Conservation (phyloP, 208 protist species). For the Trypanosoma melophagium region DNA sequence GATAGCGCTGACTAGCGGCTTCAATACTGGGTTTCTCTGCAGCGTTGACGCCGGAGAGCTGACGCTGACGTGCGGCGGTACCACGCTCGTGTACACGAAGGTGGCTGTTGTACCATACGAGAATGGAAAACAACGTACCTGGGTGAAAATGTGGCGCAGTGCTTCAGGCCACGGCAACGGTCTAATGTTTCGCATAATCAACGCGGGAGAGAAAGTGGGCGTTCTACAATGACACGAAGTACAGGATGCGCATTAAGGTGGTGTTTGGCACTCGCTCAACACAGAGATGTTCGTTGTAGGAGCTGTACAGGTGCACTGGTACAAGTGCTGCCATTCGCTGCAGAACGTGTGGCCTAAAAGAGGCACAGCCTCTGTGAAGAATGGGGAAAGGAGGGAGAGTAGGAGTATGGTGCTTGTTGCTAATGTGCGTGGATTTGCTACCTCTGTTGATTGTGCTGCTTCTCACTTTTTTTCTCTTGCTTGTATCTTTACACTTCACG, state of each 20-base stretch:
- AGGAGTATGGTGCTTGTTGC: neutral
- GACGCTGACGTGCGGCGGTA: constrained; percentile 41
- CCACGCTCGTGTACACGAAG: constrained; percentile 42
- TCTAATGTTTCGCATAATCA: constrained; percentile 74
- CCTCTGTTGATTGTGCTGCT: neutral
- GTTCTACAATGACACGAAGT: constrained; percentile 79
- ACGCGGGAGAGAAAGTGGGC: constrained; percentile 74
- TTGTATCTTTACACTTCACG: too few relatives aligned
- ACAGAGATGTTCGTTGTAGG: constrained; percentile 78
- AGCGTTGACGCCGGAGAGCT: constrained; percentile 34
- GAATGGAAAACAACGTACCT: constrained; percentile 51
- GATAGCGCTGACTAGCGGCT: constrained; percentile 53
- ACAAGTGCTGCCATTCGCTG: constrained; percentile 47
- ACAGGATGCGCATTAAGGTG: constrained; percentile 53
- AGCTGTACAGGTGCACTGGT: constrained; percentile 69
- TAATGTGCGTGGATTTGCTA: constrained; percentile 33
- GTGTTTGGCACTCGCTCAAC: constrained; percentile 56
- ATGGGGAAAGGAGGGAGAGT: too few relatives aligned
- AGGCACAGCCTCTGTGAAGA: too few relatives aligned
- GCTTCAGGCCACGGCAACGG: constrained; percentile 74
- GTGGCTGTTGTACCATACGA: constrained; percentile 31
- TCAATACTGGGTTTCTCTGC: constrained; percentile 53
- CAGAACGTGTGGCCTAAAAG: constrained; percentile 47
- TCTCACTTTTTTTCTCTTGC: neutral
- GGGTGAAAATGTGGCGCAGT: constrained; percentile 53